These are phyloP conservation scores for Blastocladiella emersonii DNA, from an alignment of 371 early-diverging fungal genomes.

Conservation along the genomic window DNA sequence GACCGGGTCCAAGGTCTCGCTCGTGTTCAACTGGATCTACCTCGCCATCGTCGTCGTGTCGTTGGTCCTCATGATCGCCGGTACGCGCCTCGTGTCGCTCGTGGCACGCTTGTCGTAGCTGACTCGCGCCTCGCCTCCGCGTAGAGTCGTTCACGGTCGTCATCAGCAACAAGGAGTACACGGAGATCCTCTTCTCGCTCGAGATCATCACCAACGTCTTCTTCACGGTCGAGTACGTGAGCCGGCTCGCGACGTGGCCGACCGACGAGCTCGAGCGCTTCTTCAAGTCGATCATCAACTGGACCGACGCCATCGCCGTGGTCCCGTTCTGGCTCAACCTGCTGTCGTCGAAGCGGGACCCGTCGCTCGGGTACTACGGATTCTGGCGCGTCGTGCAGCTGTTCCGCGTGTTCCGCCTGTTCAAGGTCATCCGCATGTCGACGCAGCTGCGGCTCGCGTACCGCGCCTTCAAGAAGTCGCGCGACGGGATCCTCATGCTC, in stretches of 20 bases:
- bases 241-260: neutral
- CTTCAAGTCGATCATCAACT: neutral
- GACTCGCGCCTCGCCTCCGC: too few relatives aligned
- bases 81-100: neutral
- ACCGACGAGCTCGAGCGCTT: neutral
- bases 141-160: too few relatives aligned
- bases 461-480: neutral
- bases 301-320: neutral
- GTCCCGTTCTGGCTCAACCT: neutral
- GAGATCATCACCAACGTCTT: neutral
- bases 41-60: neutral
- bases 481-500: conserved; percentile 4
- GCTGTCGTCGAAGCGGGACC: neutral
- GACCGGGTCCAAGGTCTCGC: neutral
- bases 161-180: too few relatives aligned
- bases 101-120: too few relatives aligned
- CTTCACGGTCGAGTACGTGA: conserved; percentile 1
- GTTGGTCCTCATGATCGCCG: neutral
- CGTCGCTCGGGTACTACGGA: neutral
- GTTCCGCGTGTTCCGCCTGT: neutral
- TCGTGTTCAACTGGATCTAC: neutral
- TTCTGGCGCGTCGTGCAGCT: neutral
- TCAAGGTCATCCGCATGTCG: neutral
- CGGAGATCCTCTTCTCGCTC: neutral
- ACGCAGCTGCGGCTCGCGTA: neutral